Conservation (phyloP, 371 early-diverging fungal genomes). For the Fennellomyces sp. region DNA sequence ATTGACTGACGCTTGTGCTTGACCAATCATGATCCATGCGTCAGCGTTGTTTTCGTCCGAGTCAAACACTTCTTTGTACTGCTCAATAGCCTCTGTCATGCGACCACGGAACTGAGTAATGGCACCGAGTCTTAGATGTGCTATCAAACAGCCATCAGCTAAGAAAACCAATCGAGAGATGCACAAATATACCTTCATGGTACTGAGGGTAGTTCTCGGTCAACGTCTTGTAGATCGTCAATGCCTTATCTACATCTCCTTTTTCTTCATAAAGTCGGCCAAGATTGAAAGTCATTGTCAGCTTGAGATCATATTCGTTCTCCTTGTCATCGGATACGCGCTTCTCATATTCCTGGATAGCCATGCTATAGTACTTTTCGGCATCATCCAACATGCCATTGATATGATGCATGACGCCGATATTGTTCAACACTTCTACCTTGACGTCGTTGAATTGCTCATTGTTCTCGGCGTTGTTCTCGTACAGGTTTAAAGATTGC, state of each 20-base stretch:
- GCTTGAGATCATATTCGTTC: constrained; percentile 24
- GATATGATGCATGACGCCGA: constrained; percentile 73
- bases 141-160: constrained; percentile 33
- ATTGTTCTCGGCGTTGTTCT: constrained; percentile 22
- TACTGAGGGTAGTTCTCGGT: constrained; percentile 73
- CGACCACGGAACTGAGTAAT: constrained; percentile 59
- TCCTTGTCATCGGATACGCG: constrained; percentile 2
- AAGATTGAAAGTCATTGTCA: constrained; percentile 81
- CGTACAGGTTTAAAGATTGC: constrained; percentile 24
- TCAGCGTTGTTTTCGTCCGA: constrained; percentile 63
- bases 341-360: constrained; percentile 38
- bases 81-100: constrained; percentile 62
- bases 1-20: constrained; percentile 58
- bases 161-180: not conserved
- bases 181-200: constrained; percentile 48
- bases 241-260: constrained; percentile 65
- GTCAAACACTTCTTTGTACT: constrained; percentile 67
- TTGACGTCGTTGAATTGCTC: constrained; percentile 39
- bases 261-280: constrained; percentile 79
- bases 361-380: constrained; percentile 38
- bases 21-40: constrained; percentile 78
- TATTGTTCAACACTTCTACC: constrained; percentile 81
- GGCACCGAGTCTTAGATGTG: constrained; percentile 78
- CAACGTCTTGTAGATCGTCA: constrained; percentile 65
- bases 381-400: constrained; percentile 31